These are phyloP conservation scores for Theobroma grandiflorum DNA, from an alignment of 441 rosid species.

Conservation along the genomic window DNA sequence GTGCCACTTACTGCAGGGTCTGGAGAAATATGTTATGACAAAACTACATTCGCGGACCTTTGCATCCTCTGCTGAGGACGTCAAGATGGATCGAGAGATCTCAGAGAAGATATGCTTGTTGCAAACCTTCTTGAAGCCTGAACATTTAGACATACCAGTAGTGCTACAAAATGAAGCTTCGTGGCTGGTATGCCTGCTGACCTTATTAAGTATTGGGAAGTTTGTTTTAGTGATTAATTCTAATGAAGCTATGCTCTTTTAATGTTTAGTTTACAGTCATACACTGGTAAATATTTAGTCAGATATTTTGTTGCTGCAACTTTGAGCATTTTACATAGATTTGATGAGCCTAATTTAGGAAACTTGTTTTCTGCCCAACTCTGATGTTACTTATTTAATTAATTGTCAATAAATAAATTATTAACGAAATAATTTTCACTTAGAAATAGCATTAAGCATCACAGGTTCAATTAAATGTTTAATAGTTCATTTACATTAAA, in stretches of 20 bases:
- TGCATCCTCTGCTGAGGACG: conserved; percentile 54
- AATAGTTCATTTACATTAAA: background rate
- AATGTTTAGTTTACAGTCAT: background rate
- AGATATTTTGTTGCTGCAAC: background rate
- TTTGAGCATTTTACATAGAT: conserved; percentile 1
- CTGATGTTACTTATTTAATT: background rate
- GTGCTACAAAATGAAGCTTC: conserved; percentile 64
- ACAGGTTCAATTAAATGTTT: background rate
- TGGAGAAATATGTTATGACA: conserved; percentile 69
- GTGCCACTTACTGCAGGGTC: conserved; percentile 45
- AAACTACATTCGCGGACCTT: conserved; percentile 55
- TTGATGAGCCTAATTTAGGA: background rate
- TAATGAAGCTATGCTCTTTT: background rate
- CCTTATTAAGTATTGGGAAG: conserved; percentile 5
- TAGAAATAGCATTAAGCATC: background rate
- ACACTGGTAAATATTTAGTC: background rate
- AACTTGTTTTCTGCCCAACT: background rate
- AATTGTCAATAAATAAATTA: background rate
- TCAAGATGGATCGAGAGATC: conserved; percentile 50
- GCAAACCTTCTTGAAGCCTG: conserved; percentile 62
- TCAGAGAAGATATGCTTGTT: conserved; percentile 53
- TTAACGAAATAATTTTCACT: background rate
- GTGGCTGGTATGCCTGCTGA: conserved; percentile 57
- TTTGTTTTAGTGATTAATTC: background rate
- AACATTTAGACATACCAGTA: conserved; percentile 63